phyloP scores from a whole-genome alignment of 2,329 filamentous ascomycete species.

The Didymella exigua region DNA sequence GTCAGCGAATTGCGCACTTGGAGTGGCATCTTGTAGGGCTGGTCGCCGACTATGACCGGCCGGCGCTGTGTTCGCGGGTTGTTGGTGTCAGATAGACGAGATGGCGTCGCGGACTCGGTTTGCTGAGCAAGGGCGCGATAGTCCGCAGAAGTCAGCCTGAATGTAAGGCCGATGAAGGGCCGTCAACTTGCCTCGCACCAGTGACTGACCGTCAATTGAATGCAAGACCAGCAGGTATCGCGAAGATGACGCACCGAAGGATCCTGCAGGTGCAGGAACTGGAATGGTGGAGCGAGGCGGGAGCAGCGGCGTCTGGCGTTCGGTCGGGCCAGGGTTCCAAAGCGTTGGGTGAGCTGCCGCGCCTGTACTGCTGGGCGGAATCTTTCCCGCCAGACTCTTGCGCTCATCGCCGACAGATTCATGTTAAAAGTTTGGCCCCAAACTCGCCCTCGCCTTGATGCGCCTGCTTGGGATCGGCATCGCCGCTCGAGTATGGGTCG shows the following conservation, averaged over 20 bases:
- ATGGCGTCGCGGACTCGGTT: conserved; percentile 3
- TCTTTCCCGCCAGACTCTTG: background rate
- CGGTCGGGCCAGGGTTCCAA: conserved; percentile 8
- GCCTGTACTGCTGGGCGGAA: background rate
- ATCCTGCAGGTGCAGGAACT: conserved; percentile 13
- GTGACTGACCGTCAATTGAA: conserved; percentile 1
- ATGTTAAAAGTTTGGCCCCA: conserved; percentile 10
- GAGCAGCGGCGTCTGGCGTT: conserved; percentile 14
- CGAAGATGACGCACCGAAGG: conserved; percentile 16
- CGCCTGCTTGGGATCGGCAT: conserved; percentile 1
- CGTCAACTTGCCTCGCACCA: conserved; percentile 3
- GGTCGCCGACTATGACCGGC: conserved; percentile 25
- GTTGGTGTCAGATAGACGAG: conserved; percentile 14
- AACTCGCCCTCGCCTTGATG: background rate
- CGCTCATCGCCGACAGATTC: background rate
- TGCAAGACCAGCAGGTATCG: conserved; percentile 8
- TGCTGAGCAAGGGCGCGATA: background rate
- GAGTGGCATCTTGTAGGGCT: background rate
- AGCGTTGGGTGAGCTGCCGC: conserved; percentile 8
- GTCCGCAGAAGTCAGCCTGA: background rate
- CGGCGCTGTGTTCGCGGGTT: conserved; percentile 10
- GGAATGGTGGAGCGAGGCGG: conserved; percentile 12
- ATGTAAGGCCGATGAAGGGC: conserved; percentile 8
- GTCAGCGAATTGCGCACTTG: background rate
- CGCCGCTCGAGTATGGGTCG: conserved; percentile 1